Base-by-base conservation (phyloP, 164 flowering plant species). In the Sextonia rubra region DNA sequence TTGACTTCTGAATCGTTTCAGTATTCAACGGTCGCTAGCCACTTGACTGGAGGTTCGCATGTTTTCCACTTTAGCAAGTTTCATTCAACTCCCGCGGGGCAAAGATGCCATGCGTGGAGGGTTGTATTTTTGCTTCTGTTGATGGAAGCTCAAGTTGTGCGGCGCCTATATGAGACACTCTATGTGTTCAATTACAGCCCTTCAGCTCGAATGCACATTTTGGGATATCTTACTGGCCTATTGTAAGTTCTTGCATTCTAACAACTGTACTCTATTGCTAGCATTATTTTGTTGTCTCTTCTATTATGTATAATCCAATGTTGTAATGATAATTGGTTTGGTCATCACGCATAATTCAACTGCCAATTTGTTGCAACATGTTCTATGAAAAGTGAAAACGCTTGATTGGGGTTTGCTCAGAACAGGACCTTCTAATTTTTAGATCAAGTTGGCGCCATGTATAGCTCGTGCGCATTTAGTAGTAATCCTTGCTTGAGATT, bases 71-170 rank as follows among this genome's bases (percentile, higher is more conserved):
- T 80, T 75, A 79, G 79, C 24, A 83, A 82, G 69, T 69, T 85
- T 60, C 80, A 60, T 29, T 72, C 84, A 64, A 68, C 80, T 63
- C 68, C 80, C 15, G 2, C 60, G 17, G 72, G 82, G 68, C 74
- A 83, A 7, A 74, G 79, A 69, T 77, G 80, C 69, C 62, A 61
- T 73, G 82, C 86, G 29, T 91, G 97, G 97, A 72, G 49, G 64
- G 78, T 88, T 30, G 89, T 91, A 15, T 81, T 93, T 82, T 78
- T 90, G 75, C 95, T 91, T 75, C 49, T 91, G 58, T 73, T 95
- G 75, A 95, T 93, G 99, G 99, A 95, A 80, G 66, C 79, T 79
- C 99, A 95, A 79, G 97, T 87, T n/a, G 18, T 85, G 76, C 80
- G 97, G 77, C 97, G 98, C 75, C 87, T 93, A 55, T 86, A 79